Conservation (phyloP, 345 rosid genomes). For the Capsella bursapastoris region DNA sequence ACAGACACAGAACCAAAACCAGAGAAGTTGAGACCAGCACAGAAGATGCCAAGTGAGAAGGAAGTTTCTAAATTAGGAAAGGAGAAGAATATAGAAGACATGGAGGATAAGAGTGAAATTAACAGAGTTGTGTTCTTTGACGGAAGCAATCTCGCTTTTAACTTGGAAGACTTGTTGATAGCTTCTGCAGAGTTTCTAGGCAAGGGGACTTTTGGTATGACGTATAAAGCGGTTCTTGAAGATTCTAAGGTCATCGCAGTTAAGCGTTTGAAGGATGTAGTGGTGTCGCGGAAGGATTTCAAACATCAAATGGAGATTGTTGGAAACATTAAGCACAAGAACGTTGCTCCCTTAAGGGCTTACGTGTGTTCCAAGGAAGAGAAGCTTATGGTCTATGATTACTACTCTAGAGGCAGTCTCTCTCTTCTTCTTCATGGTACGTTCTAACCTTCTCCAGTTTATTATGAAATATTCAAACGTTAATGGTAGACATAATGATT, state of each 20-base stretch:
- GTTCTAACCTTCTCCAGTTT: not conserved
- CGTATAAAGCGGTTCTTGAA: slow-evolving; percentile 80
- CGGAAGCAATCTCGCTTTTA: slow-evolving; percentile 82
- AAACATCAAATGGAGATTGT: slow-evolving; percentile 89
- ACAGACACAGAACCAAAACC: slow-evolving; percentile 1
- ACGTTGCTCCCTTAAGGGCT: slow-evolving; percentile 79
- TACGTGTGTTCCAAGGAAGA: slow-evolving; percentile 91
- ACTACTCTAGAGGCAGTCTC: slow-evolving; percentile 64
- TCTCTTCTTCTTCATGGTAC: slow-evolving; percentile 77
- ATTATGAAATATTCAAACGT: not conserved
- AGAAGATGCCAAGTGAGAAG: slow-evolving; percentile 49
- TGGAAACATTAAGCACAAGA: slow-evolving; percentile 77
- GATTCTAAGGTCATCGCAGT: slow-evolving; percentile 80
- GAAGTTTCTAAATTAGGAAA: slow-evolving; percentile 46
- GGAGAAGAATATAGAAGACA: slow-evolving; percentile 56
- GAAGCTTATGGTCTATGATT: slow-evolving; percentile 89
- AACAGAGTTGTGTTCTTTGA: slow-evolving; percentile 79
- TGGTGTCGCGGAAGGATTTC: slow-evolving; percentile 67
- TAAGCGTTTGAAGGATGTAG: slow-evolving; percentile 84
- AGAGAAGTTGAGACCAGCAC: slow-evolving; percentile 32
- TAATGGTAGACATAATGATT: not conserved
- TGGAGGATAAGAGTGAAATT: slow-evolving; percentile 61
- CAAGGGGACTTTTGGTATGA: slow-evolving; percentile 86
- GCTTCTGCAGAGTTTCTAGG: slow-evolving; percentile 97
- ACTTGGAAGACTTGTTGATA: slow-evolving; percentile 85